These are phyloP conservation scores for Cystobasidium onofrii DNA, from an alignment of 768 basidiomycete species.

Conservation along the genomic window DNA sequence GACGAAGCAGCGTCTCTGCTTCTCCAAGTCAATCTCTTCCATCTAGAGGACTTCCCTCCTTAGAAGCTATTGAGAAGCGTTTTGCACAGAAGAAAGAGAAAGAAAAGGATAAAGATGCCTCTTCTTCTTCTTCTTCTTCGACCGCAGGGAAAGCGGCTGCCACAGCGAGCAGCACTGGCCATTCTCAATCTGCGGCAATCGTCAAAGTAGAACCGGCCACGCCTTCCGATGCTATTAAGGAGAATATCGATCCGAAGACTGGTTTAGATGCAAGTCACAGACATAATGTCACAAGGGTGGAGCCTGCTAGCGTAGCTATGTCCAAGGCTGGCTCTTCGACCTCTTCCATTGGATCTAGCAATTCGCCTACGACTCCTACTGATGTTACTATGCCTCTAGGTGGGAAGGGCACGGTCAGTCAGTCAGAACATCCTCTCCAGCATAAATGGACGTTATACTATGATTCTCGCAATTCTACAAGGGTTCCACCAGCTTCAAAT, in stretches of 20 bases:
- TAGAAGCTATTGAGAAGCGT: constrained; percentile 20
- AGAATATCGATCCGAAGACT: constrained; percentile 14
- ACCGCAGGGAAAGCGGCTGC: too few species aligned
- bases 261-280: neutral
- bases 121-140: too few species aligned
- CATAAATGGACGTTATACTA: constrained; percentile 84
- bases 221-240: neutral
- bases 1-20: neutral
- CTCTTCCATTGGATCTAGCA: neutral
- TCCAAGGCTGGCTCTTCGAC: neutral
- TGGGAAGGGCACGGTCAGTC: neutral
- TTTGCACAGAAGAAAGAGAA: constrained; percentile 15
- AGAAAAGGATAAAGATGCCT: neutral
- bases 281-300: neutral
- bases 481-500: constrained; percentile 46
- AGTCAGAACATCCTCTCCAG: constrained; percentile 61
- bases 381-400: neutral
- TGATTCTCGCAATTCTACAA: constrained; percentile 60
- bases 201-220: neutral
- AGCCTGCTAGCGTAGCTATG: neutral
- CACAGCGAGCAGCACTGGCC: neutral
- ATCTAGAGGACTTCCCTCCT: constrained; percentile 2
- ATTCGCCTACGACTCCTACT: neutral
- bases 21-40: constrained; percentile 4
- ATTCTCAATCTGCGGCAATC: neutral